Evolutionary conservation across 352 stramenopile genomes (phyloP), one percentile per base, ranked within the genome.

Genomic region (Globisporangium carolinianum): DNA sequence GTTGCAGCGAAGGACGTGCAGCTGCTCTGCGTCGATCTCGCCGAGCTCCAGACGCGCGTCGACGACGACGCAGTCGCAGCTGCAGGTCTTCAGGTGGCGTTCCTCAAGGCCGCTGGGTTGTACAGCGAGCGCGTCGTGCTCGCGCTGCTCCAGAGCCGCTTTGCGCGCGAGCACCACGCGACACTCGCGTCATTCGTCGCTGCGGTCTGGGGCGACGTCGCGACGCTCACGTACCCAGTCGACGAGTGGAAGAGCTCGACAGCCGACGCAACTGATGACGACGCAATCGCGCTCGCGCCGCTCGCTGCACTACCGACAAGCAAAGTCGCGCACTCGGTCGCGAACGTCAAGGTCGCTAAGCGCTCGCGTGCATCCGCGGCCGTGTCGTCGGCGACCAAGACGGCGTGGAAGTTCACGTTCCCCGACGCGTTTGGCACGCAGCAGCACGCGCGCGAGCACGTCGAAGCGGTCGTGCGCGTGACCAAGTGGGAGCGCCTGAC

Each of bases 401-500:
- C 73, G 14, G 75, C 76, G 51, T 89, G 79, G 79, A 73, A 85
- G 57, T 41, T 90, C 12, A 72, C 86, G 57, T 93, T 92, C 70
- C 73, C 68, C 2, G 70, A 76, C 15, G 63, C 75, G 9, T 91
- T 81, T 15, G 69, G 64, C n/a, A 51, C 79, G 35, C 58, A 57
- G 12, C 76, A 86, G 41, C 66, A 69, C 50, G 69, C 89, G 53
- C 76, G 79, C 52, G 75, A 86, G 56, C 81, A 89, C 65, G 79
- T 88, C 51, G 84, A 84, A 43, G 76, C 83, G 38, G 52, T 93
- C 14, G 77, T 91, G 54, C 71, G 61, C 24, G 78, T 93, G 50
- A 91, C 78, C 51, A 89, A 89, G 57, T 91, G 81, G 73, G 67
- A 88, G 60, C 79, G 86, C 35, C 68, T 95, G 46, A 95, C 86